Base-by-base conservation (phyloP, 495 filamentous ascomycete genomes). In the Trichoderma asperelloides region DNA sequence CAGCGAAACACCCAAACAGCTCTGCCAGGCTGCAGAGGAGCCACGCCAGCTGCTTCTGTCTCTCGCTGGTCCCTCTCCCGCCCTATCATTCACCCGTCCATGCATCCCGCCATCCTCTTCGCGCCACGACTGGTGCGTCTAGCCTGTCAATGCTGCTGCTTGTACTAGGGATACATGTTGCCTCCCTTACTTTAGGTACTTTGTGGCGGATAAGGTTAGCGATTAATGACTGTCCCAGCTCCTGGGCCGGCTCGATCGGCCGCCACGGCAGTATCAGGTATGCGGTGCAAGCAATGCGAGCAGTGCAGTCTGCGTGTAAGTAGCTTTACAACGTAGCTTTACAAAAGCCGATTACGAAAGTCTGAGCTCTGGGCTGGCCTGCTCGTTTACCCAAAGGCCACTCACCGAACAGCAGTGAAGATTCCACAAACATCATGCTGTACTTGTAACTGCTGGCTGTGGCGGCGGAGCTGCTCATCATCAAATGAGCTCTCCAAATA, bases 21-120 rank as follows among this genome's bases (percentile, higher is more conserved):
- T 1, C 9, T 37, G 33, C 25, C 55, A 60, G 55, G 55, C 55
- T 60, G 23, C 55, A 60, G 55, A 55, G 18, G 55, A 27, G 55
- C 55, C 55, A 60, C 55, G 55, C 55, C 55, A 60, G 55, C 55
- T 27, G 6, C 55, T 60, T 15, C 43, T 47, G n/a, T 47, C 43
- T 15, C 43, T 47, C 43, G 13, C 15, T 12, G 6, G 43, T 47
- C 55, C 30, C 55, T n/a, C 55, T 16, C 49, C 12, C 55, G 55
- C n/a, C 55, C 55, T 21, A 25, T 25, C n/a, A 55, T n/a, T 47
- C 13, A n/a, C 18, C 49, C 49, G 49, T n/a, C 49, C 18, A 3
- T n/a, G 4, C 43, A 15, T 16, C n/a, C 43, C 43, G 15, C 25
- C 55, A 60, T 0, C 15, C 12, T 13, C 6, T 60, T 12, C 55